Evolutionary conservation across 805 yeast genomes (phyloP), one percentile per base, ranked within the genome.

Genomic region (Metschnikowia colocasiae): DNA sequence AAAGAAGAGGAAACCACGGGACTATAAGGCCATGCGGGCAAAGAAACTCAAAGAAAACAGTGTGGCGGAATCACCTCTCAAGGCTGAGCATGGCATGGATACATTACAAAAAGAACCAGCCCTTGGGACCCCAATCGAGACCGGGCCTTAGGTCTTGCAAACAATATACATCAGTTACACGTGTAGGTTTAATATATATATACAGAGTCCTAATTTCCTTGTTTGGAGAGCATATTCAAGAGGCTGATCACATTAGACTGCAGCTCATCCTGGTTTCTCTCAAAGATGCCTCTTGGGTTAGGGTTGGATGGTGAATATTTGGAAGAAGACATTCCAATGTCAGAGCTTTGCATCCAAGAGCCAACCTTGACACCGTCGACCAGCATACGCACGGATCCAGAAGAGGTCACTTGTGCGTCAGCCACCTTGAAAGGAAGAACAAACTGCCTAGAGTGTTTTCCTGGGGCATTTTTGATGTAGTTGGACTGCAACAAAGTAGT

Each of bases 331-430:
- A 48, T 45, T 34, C 53, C 56, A 22, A 50, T 44, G 29, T 56
- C 58, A 13, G 62, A 54, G 45, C 61, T 54, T 44, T 59, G 61
- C 69, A 69, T 63, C 76, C 76, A 71, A 16, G 59, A 56, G 29
- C 76, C 76, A 6, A 62, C 63, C 54, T 64, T 67, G 29, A 71
- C 67, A 42, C 74, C 75, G 46, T 69, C 71, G 3, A 69, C 75
- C 40, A 61, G 62, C 42, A 72, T 49, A 46, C 63, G 69, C 25
- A 72, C 65, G 18, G 64, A 56, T 40, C 81, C 82, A 20, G 63
- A 60, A 10, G 62, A 57, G 26, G 61, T 61, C 25, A 76, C 55
- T 30, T 63, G 62, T 3, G 74, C 77, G 44, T 62, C 63, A 26
- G 59, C 64, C 23, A 73, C 63, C 47, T 64, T 65, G 52, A 74